Evolutionary conservation across 768 basidiomycete species (phyloP), one percentile per base, ranked within the genome.

Genomic region (Lepiota venenata): DNA sequence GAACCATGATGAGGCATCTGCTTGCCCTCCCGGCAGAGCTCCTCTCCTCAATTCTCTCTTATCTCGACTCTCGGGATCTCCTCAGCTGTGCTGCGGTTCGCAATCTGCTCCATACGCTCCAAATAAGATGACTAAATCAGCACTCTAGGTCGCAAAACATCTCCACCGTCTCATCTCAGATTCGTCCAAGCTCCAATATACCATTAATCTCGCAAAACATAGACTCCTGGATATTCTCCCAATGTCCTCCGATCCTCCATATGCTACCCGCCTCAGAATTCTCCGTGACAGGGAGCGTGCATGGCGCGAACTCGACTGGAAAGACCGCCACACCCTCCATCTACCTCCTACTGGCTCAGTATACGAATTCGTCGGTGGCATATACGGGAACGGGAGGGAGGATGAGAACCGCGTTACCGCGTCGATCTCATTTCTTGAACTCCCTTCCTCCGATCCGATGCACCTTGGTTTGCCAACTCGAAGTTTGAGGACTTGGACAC

Each of bases 381-480:
- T 79, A 21, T 82, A 81, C 61, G 80, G 73, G 1, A 77, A 76
- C 59, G 76, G 75, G 11, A 70, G 71, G 56, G 79, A 77, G 48
- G 74, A 76, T 49, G 74, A 71, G 21, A 67, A 64, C 47, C 66
- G 71, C 16, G 64, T 70, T 40, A 74, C 73, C 3, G 68, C 71
- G 2, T 76, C 71, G 21, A 78, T 83, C 37, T 74, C 76, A 1
- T 81, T 83, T 58, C 66, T 77, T 29, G 74, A 80, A 60, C 74
- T 82, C 10, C 79, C 79, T 3, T 67, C 68, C 1, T 58, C 65
- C 5, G 67, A 67, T 52, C 52, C 60, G 25, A 56, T 52, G 29
- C 49, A 62, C 20, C 57, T 64, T 20, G 59, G 58, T 18, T 51
- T 66, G 16, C 63, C 64, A 10, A 48, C 58, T 16, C 38, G 60